These are phyloP conservation scores for Serendipita sp. DNA, from an alignment of 768 basidiomycete genomes.

Conservation along the genomic window DNA sequence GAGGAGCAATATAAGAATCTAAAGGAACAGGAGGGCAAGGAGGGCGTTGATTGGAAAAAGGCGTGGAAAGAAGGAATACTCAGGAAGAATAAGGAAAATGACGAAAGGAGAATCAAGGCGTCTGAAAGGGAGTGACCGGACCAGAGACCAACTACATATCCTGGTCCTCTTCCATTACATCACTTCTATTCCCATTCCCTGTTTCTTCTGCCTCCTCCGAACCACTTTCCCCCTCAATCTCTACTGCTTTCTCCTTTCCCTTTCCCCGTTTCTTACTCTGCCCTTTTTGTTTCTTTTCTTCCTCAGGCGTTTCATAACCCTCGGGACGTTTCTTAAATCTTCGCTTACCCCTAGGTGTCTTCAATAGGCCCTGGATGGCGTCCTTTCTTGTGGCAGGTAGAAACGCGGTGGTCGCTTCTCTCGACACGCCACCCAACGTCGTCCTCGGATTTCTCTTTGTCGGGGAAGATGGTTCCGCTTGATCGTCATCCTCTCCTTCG, in stretches of 20 bases:
- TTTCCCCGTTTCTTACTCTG: neutral
- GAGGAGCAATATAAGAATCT: neutral
- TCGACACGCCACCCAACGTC: neutral
- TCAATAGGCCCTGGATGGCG: neutral
- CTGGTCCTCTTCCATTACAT: neutral
- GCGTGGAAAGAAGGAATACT: slow-evolving; percentile 1
- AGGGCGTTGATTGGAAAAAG: neutral
- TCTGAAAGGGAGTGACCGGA: neutral
- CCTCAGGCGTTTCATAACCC: slow-evolving; percentile 14
- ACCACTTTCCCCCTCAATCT: slow-evolving; percentile 1
- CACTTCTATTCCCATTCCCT: neutral
- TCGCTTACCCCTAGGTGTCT: slow-evolving; percentile 15
- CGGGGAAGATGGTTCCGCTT: slow-evolving; percentile 29
- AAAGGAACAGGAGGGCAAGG: neutral
- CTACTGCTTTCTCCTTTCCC: slow-evolving; percentile 4
- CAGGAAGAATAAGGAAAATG: slow-evolving; percentile 5
- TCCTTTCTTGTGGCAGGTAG: slow-evolving; percentile 4
- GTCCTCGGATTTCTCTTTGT: slow-evolving; percentile 23
- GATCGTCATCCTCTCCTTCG: slow-evolving; percentile 22
- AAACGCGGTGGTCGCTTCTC: slow-evolving; percentile 7
- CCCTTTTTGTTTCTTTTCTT: slow-evolving; percentile 12
- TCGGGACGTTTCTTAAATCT: slow-evolving; percentile 18
- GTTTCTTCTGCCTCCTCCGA: neutral
- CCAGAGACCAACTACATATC: neutral
- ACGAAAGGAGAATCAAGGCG: neutral